phyloP scores from a whole-genome alignment of 345 rosid species.

The Noccaea bulbosa region DNA sequence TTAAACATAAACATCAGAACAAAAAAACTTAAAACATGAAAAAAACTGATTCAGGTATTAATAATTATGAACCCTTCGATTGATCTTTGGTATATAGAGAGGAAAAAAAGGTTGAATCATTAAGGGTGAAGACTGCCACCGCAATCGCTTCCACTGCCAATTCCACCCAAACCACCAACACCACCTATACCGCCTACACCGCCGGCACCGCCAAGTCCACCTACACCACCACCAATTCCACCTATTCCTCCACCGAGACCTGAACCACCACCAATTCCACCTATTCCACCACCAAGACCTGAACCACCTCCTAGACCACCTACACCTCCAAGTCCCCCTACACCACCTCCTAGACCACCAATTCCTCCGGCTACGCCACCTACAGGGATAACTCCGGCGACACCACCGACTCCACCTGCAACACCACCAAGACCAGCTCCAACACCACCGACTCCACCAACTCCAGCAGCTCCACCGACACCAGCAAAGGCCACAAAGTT shows the following conservation, averaged over 20 bases:
- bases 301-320: slow-evolving; percentile 44
- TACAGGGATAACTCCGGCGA: slow-evolving; percentile 28
- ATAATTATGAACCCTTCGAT: slow-evolving; percentile 16
- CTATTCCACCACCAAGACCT: slow-evolving; percentile 45
- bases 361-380: slow-evolving; percentile 44
- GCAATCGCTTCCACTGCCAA: slow-evolving; percentile 48
- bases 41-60: background rate
- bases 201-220: slow-evolving; percentile 48
- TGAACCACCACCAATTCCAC: slow-evolving; percentile 42
- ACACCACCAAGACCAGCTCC: slow-evolving; percentile 41
- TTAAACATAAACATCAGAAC: slow-evolving; percentile 3
- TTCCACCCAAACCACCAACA: slow-evolving; percentile 45
- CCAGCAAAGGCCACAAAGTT: slow-evolving; percentile 57
- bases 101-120: background rate
- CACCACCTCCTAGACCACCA: slow-evolving; percentile 44
- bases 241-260: slow-evolving; percentile 48
- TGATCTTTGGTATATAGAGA: background rate
- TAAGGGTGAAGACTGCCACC: slow-evolving; percentile 42
- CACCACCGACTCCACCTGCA: slow-evolving; percentile 39
- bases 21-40: slow-evolving; percentile 1
- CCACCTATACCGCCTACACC: slow-evolving; percentile 41
- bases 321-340: slow-evolving; percentile 35
- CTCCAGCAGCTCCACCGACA: slow-evolving; percentile 53
- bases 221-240: slow-evolving; percentile 43
- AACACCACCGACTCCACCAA: slow-evolving; percentile 31